phyloP scores from a whole-genome alignment of 1,284 basidiomycete species.

The Fomitopsis palustris region DNA sequence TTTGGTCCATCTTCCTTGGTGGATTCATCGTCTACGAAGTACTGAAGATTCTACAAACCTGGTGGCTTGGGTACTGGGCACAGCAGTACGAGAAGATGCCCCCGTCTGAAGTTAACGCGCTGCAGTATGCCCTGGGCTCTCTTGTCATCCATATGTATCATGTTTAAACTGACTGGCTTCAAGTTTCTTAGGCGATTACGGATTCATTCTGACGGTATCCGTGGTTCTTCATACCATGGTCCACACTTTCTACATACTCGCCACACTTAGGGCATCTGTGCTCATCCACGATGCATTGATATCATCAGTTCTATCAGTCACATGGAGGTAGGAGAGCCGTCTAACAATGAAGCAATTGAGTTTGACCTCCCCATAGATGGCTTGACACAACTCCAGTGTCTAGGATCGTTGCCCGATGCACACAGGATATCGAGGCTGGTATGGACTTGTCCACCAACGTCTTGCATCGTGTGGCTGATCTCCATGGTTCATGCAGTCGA shows the following conservation, averaged over 20 bases:
- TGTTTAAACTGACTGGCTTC: too few species aligned
- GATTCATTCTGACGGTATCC: too few species aligned
- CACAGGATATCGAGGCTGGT: constrained; percentile 51
- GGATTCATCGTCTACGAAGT: constrained; percentile 20
- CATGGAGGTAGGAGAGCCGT: constrained; percentile 13
- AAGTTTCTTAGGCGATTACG: too few species aligned
- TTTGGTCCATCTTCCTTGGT: constrained; percentile 31
- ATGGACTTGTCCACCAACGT: too few species aligned
- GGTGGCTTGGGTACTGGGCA: constrained; percentile 30
- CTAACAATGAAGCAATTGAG: too few species aligned
- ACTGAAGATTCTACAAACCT: constrained; percentile 12
- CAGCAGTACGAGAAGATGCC: constrained; percentile 28
- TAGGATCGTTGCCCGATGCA: constrained; percentile 57
- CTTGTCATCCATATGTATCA: too few species aligned
- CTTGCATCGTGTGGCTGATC: background rate
- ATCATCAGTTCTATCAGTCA: background rate
- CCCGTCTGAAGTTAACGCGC: constrained; percentile 19
- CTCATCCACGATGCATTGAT: background rate
- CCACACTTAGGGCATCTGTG: too few species aligned
- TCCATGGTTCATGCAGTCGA: too few species aligned
- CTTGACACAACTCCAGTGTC: constrained; percentile 56
- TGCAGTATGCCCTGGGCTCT: background rate
- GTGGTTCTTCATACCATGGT: background rate
- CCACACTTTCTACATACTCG: too few species aligned
- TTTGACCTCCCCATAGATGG: constrained; percentile 34